phyloP scores from a whole-genome alignment of 2,329 filamentous ascomycete species.

The Simplicillium sp. region DNA sequence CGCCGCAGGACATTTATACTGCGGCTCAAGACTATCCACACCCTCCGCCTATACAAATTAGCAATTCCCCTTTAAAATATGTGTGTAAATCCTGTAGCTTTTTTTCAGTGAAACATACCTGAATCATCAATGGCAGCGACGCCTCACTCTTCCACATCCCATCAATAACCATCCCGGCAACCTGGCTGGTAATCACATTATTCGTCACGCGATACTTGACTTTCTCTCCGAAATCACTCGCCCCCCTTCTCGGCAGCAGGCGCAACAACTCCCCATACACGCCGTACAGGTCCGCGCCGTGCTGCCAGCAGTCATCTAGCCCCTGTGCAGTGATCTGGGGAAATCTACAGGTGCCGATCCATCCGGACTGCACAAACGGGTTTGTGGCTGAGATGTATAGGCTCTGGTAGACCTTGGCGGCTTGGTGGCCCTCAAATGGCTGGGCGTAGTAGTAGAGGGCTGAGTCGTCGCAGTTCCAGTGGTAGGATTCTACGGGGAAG shows the following conservation, averaged over 20 bases:
- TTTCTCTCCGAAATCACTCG: conserved; percentile 27
- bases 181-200: conserved; percentile 75
- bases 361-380: conserved; percentile 56
- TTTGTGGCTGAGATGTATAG: conserved; percentile 53
- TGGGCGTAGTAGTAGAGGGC: conserved; percentile 61
- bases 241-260: conserved; percentile 50
- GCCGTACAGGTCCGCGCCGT: conserved; percentile 66
- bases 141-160: conserved; percentile 52
- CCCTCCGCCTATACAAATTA: conserved; percentile 28
- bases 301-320: conserved; percentile 64
- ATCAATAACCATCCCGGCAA: conserved; percentile 63
- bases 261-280: conserved; percentile 63
- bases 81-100: no score
- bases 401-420: conserved; percentile 55
- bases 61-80: no score
- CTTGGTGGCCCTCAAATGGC: conserved; percentile 37
- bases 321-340: conserved; percentile 69
- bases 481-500: conserved; percentile 63
- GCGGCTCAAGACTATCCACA: conserved; percentile 66
- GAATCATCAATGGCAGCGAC: conserved; percentile 35
- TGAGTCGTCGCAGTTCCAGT: conserved; percentile 64
- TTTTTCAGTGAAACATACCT: conserved; percentile 19
- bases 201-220: conserved; percentile 67
- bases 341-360: conserved; percentile 68
- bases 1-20: conserved; percentile 55